phyloP scores from a whole-genome alignment of 257 asterid species.

The Linaria vulgaris region DNA sequence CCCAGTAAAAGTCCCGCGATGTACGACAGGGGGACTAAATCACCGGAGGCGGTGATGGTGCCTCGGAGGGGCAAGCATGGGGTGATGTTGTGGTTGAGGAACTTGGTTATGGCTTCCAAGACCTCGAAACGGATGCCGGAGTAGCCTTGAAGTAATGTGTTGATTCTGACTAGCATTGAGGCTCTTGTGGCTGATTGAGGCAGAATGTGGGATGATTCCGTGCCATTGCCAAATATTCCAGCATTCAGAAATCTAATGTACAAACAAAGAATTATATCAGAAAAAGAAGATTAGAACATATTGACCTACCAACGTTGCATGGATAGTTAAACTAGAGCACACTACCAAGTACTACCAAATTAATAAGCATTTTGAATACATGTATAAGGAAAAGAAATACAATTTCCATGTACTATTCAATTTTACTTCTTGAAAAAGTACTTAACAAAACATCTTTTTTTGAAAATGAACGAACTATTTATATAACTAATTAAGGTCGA shows the following conservation, averaged over 20 bases:
- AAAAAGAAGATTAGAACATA: too few relatives aligned
- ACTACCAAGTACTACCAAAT: too few relatives aligned
- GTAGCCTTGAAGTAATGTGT: slow-evolving; percentile 28
- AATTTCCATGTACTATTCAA: too few relatives aligned
- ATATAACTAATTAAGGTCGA: too few relatives aligned
- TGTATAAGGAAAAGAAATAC: too few relatives aligned
- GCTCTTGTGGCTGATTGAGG: slow-evolving; percentile 25
- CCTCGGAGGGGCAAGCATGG: slow-evolving; percentile 28
- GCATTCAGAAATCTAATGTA: slow-evolving; percentile 15
- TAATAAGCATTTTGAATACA: too few relatives aligned
- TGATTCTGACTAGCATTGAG: slow-evolving; percentile 24
- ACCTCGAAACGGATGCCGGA: slow-evolving; percentile 25
- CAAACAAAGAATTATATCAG: not conserved
- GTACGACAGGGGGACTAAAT: slow-evolving; percentile 24
- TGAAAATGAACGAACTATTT: too few relatives aligned
- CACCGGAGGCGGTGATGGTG: slow-evolving; percentile 28
- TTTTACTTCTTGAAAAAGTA: too few relatives aligned
- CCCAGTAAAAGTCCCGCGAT: slow-evolving; percentile 22
- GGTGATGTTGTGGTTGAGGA: slow-evolving; percentile 33
- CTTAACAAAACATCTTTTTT: too few relatives aligned
- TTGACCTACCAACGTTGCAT: too few relatives aligned
- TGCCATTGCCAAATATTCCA: slow-evolving; percentile 19
- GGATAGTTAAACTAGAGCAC: too few relatives aligned
- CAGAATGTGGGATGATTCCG: slow-evolving; percentile 21
- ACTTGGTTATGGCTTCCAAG: slow-evolving; percentile 24